Evolutionary conservation across 352 stramenopile genomes (phyloP).

Genomic region (Paralagenidium karlingii): DNA sequence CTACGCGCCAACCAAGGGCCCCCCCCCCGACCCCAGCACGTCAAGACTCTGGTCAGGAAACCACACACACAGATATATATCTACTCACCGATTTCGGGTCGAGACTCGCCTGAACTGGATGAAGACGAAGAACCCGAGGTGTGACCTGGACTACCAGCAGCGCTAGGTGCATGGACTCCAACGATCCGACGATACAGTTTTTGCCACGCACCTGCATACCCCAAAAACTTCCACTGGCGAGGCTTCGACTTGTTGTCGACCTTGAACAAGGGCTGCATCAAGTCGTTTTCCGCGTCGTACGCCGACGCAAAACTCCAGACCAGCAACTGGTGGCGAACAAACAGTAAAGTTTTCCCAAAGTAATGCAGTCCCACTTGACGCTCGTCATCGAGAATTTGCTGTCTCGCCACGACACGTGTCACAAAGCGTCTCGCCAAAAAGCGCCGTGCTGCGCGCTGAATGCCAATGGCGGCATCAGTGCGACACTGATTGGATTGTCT

Average conservation of each 20-base stretch:
- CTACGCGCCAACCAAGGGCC: slow-evolving; percentile 27
- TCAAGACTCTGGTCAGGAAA: too few species aligned
- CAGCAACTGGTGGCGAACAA: slow-evolving; percentile 40
- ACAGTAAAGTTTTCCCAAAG: slow-evolving; percentile 23
- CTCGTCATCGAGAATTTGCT: slow-evolving; percentile 41
- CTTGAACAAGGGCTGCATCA: too few species aligned
- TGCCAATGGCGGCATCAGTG: slow-evolving; percentile 10
- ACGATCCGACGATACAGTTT: slow-evolving; percentile 37
- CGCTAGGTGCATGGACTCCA: too few species aligned
- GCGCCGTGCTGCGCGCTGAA: slow-evolving; percentile 25
- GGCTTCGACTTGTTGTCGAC: neutral
- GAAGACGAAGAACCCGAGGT: too few species aligned
- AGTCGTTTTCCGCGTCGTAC: too few species aligned
- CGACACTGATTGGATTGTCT: slow-evolving; percentile 13
- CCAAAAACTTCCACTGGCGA: slow-evolving; percentile 25
- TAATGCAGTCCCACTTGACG: slow-evolving; percentile 30
- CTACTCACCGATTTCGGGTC: too few species aligned
- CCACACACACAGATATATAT: too few species aligned
- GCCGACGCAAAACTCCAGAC: too few species aligned
- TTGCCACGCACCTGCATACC: slow-evolving; percentile 58
- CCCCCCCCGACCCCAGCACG: too few species aligned
- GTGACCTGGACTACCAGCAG: too few species aligned
- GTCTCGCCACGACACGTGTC: slow-evolving; percentile 16
- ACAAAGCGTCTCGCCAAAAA: slow-evolving; percentile 25
- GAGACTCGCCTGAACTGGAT: too few species aligned